Evolutionary conservation across 371 early-diverging fungal genomes (phyloP).

Genomic region (Blyttiomyces sp.): DNA sequence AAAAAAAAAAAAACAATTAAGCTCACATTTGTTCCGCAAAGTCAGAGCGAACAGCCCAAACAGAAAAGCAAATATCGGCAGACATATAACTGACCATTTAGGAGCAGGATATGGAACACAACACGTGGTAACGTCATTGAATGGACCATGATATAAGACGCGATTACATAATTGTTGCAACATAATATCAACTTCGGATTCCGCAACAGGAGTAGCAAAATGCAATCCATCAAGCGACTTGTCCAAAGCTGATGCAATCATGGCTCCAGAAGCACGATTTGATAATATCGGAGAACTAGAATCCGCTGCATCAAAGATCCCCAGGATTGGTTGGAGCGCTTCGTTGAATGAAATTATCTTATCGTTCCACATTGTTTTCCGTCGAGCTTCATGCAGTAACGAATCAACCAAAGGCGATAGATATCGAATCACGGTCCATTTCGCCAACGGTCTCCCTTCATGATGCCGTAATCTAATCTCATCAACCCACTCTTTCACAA

Average conservation of each 20-base stretch:
- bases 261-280: not conserved
- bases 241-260: not conserved
- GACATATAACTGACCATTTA: conserved; percentile 41
- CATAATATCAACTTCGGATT: not conserved
- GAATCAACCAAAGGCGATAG: too few species aligned
- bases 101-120: conserved; percentile 59
- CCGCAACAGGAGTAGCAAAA: conserved; percentile 9
- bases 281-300: too few species aligned
- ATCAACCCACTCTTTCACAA: too few species aligned
- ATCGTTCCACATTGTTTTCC: too few species aligned
- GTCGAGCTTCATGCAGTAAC: too few species aligned
- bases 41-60: conserved; percentile 46
- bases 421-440: too few species aligned
- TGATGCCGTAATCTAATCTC: too few species aligned
- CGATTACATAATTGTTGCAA: conserved; percentile 11
- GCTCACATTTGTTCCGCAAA: too few species aligned
- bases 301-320: too few species aligned
- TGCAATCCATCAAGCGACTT: conserved; percentile 25
- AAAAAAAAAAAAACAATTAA: not conserved
- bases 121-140: conserved; percentile 50
- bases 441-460: too few species aligned
- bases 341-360: too few species aligned
- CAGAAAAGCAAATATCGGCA: conserved; percentile 42
- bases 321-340: too few species aligned
- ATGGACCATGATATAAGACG: not conserved